Conservation (phyloP, 768 basidiomycete species). For the Lentinus tigrinus region DNA sequence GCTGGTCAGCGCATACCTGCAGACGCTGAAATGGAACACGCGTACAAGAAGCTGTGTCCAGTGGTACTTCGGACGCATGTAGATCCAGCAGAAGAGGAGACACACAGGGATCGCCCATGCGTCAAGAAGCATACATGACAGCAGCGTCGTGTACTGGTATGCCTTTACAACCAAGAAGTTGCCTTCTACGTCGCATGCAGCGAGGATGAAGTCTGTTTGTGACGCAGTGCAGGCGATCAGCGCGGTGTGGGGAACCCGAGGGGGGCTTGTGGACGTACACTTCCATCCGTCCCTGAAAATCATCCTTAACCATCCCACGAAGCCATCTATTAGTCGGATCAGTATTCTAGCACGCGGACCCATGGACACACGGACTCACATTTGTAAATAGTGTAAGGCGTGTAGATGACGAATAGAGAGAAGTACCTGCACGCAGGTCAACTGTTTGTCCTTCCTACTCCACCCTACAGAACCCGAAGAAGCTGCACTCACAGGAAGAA, state of each 20-base stretch:
- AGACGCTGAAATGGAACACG: neutral
- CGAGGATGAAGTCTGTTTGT: conserved; percentile 67
- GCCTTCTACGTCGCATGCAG: conserved; percentile 81
- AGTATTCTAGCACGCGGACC: neutral
- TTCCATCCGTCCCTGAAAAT: conserved; percentile 80
- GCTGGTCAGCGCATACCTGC: neutral
- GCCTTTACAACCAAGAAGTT: conserved; percentile 88
- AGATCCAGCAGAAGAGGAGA: conserved; percentile 79
- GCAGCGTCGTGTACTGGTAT: conserved; percentile 81
- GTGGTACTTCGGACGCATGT: conserved; percentile 76
- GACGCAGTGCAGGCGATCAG: neutral
- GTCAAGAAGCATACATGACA: conserved; percentile 92
- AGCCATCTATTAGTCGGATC: conserved; percentile 56
- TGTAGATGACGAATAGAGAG: conserved; percentile 70
- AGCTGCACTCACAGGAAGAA: conserved; percentile 67
- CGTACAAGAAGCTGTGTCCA: conserved; percentile 80
- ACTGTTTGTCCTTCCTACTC: neutral
- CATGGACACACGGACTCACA: conserved; percentile 46
- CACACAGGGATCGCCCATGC: conserved; percentile 92
- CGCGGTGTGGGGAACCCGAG: neutral
- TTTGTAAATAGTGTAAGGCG: conserved; percentile 87
- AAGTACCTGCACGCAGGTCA: conserved; percentile 57
- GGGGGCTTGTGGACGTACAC: conserved; percentile 46
- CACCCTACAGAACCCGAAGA: neutral
- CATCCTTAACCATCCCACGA: conserved; percentile 79